Evolutionary conservation across 768 basidiomycete genomes (phyloP).

Genomic region (Panellus pusillus): DNA sequence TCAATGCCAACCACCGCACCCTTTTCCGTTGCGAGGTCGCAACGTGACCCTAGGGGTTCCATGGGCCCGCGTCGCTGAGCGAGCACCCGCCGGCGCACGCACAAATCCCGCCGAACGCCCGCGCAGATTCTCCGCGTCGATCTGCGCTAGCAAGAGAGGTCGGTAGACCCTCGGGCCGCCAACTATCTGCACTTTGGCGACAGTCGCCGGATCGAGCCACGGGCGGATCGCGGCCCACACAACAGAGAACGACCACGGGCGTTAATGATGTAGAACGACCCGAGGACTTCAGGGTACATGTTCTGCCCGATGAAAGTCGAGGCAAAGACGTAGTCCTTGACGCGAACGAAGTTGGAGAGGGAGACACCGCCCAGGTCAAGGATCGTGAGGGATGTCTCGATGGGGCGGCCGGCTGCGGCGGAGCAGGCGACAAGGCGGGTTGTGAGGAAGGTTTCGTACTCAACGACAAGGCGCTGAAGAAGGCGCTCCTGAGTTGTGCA

Average conservation of each 20-base stretch:
- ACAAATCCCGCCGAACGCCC: conserved; percentile 83
- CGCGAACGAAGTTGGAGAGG: conserved; percentile 80
- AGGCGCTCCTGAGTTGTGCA: conserved; percentile 87
- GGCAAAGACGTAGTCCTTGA: conserved; percentile 86
- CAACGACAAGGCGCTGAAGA: conserved; percentile 83
- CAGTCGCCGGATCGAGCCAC: conserved; percentile 95
- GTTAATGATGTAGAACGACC: conserved; percentile 99
- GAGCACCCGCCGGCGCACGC: conserved; percentile 79
- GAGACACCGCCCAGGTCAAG: conserved; percentile 79
- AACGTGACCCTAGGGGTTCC: conserved; percentile 48
- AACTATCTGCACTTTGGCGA: conserved; percentile 90
- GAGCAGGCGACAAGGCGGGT: conserved; percentile 83
- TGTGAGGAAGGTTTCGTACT: conserved; percentile 88
- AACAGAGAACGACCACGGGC: conserved; percentile 90
- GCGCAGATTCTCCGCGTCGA: conserved; percentile 78
- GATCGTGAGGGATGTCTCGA: conserved; percentile 98
- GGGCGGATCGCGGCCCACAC: conserved; percentile 90
- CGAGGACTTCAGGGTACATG: conserved; percentile 89
- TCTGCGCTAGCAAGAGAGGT: conserved; percentile 76
- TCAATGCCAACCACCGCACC: neutral
- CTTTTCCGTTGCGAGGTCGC: neutral
- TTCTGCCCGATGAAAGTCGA: conserved; percentile 85
- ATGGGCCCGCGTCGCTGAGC: conserved; percentile 88
- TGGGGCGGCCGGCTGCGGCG: conserved; percentile 70
- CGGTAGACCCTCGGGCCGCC: conserved; percentile 59